These are phyloP conservation scores for Backusella westeae DNA, from an alignment of 192 early-diverging fungal species.

Conservation along the genomic window DNA sequence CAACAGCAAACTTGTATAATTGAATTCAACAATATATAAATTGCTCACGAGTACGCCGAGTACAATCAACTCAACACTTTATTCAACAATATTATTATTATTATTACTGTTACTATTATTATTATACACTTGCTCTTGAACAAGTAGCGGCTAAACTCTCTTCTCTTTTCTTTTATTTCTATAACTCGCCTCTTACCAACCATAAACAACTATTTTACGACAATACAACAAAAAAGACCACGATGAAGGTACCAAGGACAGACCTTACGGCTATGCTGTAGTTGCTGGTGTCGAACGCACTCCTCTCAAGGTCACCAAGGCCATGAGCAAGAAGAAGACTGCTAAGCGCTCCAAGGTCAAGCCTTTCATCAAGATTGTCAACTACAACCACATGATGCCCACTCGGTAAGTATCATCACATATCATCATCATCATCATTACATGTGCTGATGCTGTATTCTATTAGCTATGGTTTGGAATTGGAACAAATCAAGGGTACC, in stretches of 20 bases:
- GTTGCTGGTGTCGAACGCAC: constrained; percentile 97
- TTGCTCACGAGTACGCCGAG: background rate
- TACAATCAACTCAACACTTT: background rate
- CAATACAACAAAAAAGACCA: constrained; percentile 39
- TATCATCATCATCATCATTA: background rate
- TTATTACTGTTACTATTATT: too few species aligned
- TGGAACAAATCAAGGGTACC: constrained; percentile 88
- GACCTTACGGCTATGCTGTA: constrained; percentile 96
- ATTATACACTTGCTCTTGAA: background rate
- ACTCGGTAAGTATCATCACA: constrained; percentile 65
- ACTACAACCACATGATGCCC: constrained; percentile 99
- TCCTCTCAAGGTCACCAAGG: constrained; percentile 95
- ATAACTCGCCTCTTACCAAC: background rate
- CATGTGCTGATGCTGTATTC: background rate
- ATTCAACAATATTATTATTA: too few species aligned
- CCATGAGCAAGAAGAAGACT: constrained; percentile 94
- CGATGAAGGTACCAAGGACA: constrained; percentile 98
- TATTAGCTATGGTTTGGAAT: constrained; percentile 89
- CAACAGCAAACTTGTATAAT: background rate
- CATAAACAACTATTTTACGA: constrained; percentile 23
- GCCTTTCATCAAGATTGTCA: constrained; percentile 98
- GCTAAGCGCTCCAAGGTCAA: constrained; percentile 97
- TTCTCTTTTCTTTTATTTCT: background rate
- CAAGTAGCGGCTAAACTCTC: background rate
- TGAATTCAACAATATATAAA: background rate